Evolutionary conservation across 139 green algal species (phyloP).

Genomic region (Volvox reticuliferus): DNA sequence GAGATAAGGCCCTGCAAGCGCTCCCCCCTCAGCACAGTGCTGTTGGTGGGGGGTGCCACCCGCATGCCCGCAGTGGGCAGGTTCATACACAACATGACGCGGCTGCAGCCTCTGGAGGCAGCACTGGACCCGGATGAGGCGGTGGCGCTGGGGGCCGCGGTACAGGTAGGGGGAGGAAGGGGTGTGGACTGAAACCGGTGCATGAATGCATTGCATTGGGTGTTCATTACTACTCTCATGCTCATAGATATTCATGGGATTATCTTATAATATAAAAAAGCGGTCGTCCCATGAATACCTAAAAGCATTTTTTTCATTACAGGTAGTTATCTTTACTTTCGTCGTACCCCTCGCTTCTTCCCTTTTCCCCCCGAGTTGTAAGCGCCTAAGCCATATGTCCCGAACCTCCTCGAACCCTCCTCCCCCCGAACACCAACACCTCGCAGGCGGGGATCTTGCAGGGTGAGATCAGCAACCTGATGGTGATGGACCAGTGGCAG

Average conservation of each 20-base stretch:
- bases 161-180: constrained; percentile 63
- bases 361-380: background rate
- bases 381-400: too few species aligned
- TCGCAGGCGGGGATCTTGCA: constrained; percentile 86
- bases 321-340: background rate
- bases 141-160: constrained; percentile 88
- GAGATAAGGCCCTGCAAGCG: constrained; percentile 78
- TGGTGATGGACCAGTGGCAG: constrained; percentile 87
- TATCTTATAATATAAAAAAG: too few species aligned
- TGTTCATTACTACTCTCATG: too few species aligned
- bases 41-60: constrained; percentile 91
- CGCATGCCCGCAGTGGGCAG: constrained; percentile 83
- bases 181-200: too few species aligned
- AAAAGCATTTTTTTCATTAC: too few species aligned
- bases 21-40: constrained; percentile 74
- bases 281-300: too few species aligned
- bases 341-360: background rate
- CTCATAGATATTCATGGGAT: too few species aligned
- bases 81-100: constrained; percentile 92
- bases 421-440: background rate
- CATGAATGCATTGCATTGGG: too few species aligned
- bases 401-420: background rate
- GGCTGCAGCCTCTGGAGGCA: constrained; percentile 64
- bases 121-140: constrained; percentile 87
- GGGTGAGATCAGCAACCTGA: constrained; percentile 81